phyloP scores from a whole-genome alignment of 805 yeast species.

The Spathaspora arborariae region DNA sequence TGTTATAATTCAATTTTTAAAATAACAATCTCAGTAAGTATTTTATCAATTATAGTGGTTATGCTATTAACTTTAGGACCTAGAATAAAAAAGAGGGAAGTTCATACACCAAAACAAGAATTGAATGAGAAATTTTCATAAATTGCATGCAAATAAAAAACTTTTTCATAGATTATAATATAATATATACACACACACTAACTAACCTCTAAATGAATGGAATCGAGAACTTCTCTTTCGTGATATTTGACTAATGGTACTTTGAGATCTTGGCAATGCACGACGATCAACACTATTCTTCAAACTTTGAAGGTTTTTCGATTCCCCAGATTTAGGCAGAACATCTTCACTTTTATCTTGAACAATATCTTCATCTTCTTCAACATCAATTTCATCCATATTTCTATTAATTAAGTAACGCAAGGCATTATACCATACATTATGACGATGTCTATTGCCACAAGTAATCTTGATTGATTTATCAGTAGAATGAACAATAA shows the following conservation, averaged over 20 bases:
- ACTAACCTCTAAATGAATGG: conserved; percentile 11
- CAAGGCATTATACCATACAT: conserved; percentile 85
- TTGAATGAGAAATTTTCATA: background rate
- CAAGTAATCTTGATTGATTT: conserved; percentile 78
- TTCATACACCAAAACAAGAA: conserved; percentile 2
- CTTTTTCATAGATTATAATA: background rate
- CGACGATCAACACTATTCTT: conserved; percentile 20
- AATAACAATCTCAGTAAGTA: conserved; percentile 31
- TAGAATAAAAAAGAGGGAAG: no score
- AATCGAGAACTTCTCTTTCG: conserved; percentile 12
- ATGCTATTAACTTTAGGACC: conserved; percentile 13
- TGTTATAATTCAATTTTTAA: conserved; percentile 47
- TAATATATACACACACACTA: background rate
- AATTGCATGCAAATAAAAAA: background rate
- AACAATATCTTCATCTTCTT: conserved; percentile 36
- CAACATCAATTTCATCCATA: conserved; percentile 53
- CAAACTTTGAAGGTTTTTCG: conserved; percentile 14
- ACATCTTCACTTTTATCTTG: conserved; percentile 12
- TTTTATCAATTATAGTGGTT: conserved; percentile 20
- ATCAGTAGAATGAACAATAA: conserved; percentile 66
- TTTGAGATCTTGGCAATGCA: conserved; percentile 17
- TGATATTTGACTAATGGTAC: background rate
- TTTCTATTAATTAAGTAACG: conserved; percentile 68
- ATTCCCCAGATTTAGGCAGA: conserved; percentile 11
- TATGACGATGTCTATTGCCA: conserved; percentile 81